Conservation (phyloP, 2,329 filamentous ascomycete genomes). For the Beauveria pseudobassiana region DNA sequence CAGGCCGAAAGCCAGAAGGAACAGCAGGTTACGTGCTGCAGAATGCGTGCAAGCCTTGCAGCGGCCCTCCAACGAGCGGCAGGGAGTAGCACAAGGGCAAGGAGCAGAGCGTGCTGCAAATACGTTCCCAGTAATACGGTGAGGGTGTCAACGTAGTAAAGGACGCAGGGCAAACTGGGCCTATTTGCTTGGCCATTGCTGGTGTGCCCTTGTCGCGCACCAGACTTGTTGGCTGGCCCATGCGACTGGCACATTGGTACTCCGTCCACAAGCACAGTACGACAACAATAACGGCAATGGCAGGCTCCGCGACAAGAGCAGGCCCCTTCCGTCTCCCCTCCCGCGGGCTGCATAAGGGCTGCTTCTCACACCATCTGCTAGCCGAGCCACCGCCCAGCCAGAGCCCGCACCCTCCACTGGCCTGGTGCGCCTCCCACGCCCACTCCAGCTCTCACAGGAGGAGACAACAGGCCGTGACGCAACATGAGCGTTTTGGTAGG, state of each 20-base stretch:
- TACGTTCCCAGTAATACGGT: not conserved
- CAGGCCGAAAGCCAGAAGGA: not conserved
- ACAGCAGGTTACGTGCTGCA: not conserved
- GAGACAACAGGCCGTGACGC: constrained; percentile 10
- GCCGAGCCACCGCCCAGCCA: constrained; percentile 4
- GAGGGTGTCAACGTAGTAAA: constrained; percentile 4
- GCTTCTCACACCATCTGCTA: constrained; percentile 7
- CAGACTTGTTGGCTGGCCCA: constrained; percentile 4
- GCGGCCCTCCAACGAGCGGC: not conserved
- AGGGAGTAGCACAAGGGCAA: constrained; percentile 1
- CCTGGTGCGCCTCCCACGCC: not conserved
- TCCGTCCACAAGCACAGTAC: not conserved
- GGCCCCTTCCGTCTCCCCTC: constrained; percentile 5
- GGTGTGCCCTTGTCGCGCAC: not conserved
- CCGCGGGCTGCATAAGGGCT: constrained; percentile 5
- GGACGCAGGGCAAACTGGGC: not conserved
- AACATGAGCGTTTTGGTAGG: constrained; percentile 7
- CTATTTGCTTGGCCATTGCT: not conserved
- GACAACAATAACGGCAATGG: not conserved
- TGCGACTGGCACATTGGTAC: not conserved
- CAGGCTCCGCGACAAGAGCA: not conserved
- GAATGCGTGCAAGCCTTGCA: not conserved
- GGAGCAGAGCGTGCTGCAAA: not conserved
- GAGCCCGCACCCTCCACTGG: not conserved
- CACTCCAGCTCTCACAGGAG: constrained; percentile 1